phyloP scores from a whole-genome alignment of 208 protist species.

The Trypanosoma rangeli region DNA sequence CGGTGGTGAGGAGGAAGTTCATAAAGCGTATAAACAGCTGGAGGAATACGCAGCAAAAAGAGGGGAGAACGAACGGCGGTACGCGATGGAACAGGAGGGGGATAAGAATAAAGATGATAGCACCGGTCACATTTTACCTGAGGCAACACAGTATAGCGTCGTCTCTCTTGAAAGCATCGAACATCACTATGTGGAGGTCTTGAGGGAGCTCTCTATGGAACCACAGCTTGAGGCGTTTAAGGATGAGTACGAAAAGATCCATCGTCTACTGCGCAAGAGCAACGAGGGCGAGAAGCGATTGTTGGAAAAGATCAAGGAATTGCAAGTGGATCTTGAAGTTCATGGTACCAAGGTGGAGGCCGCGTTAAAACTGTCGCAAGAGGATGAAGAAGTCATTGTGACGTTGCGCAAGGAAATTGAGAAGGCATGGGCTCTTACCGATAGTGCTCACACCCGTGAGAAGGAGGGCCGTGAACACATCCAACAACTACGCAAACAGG shows the following conservation, averaged over 20 bases:
- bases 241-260: constrained; percentile 98
- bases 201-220: constrained; percentile 92
- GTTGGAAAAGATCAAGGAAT: constrained; percentile 92
- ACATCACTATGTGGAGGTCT: constrained; percentile 93
- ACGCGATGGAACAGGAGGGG: constrained; percentile 11
- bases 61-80: background rate
- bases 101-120: constrained; percentile 1
- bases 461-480: constrained; percentile 94
- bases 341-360: constrained; percentile 97
- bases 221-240: constrained; percentile 95
- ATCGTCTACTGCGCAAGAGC: constrained; percentile 95
- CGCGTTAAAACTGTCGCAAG: constrained; percentile 94
- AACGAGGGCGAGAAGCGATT: constrained; percentile 97
- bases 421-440: constrained; percentile 97
- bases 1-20: background rate
- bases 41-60: constrained; percentile 4
- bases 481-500: constrained; percentile 93
- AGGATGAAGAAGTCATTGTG: constrained; percentile 96
- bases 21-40: background rate
- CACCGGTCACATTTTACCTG: background rate
- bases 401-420: constrained; percentile 95
- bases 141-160: constrained; percentile 30
- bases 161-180: constrained; percentile 92
- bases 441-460: constrained; percentile 96
- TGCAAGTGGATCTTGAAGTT: constrained; percentile 94